phyloP scores from a whole-genome alignment of 768 basidiomycete species.

The Termitomyces sp. region DNA sequence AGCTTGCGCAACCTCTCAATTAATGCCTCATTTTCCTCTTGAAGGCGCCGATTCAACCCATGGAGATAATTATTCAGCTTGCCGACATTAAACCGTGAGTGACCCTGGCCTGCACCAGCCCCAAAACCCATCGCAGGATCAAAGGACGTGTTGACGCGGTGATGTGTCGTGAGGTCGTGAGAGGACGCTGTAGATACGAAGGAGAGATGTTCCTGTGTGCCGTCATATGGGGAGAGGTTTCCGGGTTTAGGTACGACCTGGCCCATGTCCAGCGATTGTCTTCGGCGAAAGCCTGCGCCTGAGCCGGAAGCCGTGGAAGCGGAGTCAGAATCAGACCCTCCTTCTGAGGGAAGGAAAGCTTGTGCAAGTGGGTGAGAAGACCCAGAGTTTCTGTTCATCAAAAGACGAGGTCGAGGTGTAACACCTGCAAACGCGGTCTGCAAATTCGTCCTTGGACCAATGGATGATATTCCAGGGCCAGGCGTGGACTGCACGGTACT shows the following conservation, averaged over 20 bases:
- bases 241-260: constrained; percentile 26
- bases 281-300: constrained; percentile 13
- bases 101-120: constrained; percentile 56
- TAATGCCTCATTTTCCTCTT: constrained; percentile 79
- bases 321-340: constrained; percentile 31
- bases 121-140: constrained; percentile 79
- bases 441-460: constrained; percentile 26
- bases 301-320: constrained; percentile 19
- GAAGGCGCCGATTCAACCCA: constrained; percentile 74
- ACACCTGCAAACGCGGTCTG: constrained; percentile 57
- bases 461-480: constrained; percentile 24
- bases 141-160: constrained; percentile 82
- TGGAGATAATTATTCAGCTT: constrained; percentile 87
- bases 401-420: constrained; percentile 53
- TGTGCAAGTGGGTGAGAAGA: constrained; percentile 67
- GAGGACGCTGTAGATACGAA: constrained; percentile 83
- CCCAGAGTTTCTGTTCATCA: constrained; percentile 24
- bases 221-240: constrained; percentile 40
- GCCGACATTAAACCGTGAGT: constrained; percentile 76
- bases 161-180: constrained; percentile 79
- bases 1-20: constrained; percentile 46
- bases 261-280: constrained; percentile 14
- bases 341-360: constrained; percentile 35
- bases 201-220: constrained; percentile 53
- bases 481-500: constrained; percentile 31